These are phyloP conservation scores for Spencermartinsiella europaea DNA, from an alignment of 805 yeast genomes.

Conservation along the genomic window DNA sequence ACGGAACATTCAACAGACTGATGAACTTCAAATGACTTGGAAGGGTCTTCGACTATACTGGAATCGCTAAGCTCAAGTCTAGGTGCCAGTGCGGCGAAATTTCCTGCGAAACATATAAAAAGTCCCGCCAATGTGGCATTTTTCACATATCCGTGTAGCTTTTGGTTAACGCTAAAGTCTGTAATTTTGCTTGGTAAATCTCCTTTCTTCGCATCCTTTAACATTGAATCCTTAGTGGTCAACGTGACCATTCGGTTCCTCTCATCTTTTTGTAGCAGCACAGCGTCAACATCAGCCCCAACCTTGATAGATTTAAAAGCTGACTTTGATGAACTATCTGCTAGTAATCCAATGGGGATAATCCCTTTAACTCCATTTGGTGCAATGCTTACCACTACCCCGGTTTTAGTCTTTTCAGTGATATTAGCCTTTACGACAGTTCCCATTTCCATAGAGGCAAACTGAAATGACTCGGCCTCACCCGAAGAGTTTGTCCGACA, in stretches of 20 bases:
- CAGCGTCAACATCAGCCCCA: conserved; percentile 53
- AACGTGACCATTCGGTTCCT: conserved; percentile 57
- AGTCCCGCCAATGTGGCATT: conserved; percentile 76
- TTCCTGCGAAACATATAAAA: conserved; percentile 76
- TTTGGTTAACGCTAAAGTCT: conserved; percentile 49
- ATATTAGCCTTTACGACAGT: conserved; percentile 51
- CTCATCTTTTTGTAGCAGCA: conserved; percentile 62
- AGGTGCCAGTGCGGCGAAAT: conserved; percentile 75
- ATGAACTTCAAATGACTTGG: conserved; percentile 49
- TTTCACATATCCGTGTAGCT: conserved; percentile 68
- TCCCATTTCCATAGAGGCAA: conserved; percentile 1
- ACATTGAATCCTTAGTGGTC: conserved; percentile 59
- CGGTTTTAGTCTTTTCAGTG: conserved; percentile 71
- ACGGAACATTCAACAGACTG: conserved; percentile 72
- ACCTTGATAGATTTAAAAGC: conserved; percentile 54
- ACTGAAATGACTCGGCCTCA: not conserved
- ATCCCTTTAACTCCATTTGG: conserved; percentile 56
- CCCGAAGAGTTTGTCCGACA: conserved; percentile 46
- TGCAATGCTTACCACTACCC: conserved; percentile 56
- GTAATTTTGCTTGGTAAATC: conserved; percentile 54
- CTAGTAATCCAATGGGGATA: conserved; percentile 64
- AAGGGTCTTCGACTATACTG: conserved; percentile 43
- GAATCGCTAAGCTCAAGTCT: conserved; percentile 54
- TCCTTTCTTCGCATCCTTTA: conserved; percentile 53
- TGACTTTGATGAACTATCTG: conserved; percentile 71